Conservation (phyloP, 129 eudicot species). For the Pseudognaphalium luteoalbum region DNA sequence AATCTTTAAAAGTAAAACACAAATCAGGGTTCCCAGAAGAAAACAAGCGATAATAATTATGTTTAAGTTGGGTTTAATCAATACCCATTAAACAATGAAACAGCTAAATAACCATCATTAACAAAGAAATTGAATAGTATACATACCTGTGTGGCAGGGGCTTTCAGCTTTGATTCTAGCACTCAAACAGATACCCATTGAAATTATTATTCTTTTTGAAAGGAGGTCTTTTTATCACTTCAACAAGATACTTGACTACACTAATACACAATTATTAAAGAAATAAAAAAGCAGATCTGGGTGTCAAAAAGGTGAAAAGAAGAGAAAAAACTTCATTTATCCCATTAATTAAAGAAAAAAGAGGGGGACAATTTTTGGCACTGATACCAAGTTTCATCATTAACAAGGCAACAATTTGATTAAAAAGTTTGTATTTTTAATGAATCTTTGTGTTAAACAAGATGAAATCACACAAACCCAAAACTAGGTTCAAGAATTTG, state of each 20-base stretch:
- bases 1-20: not conserved
- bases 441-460: slow-evolving; percentile 14
- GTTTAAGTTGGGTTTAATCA: not conserved
- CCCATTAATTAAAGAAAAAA: not conserved
- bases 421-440: not conserved
- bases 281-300: slow-evolving; percentile 45
- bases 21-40: no score
- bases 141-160: slow-evolving; percentile 69
- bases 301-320: slow-evolving; percentile 21
- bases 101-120: not conserved
- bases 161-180: slow-evolving; percentile 83
- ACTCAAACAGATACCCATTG: slow-evolving; percentile 88
- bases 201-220: slow-evolving; percentile 12
- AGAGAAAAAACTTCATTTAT: not conserved
- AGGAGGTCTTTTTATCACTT: slow-evolving; percentile 7
- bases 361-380: not conserved
- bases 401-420: slow-evolving; percentile 14
- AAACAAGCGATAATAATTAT: not conserved
- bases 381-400: slow-evolving; percentile 24
- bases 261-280: slow-evolving; percentile 12
- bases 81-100: not conserved
- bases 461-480: slow-evolving; percentile 26
- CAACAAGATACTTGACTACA: slow-evolving; percentile 19
- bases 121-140: slow-evolving; percentile 4
- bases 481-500: slow-evolving; percentile 26